Percentiles rank a stretch among this genome's conserved stretches.
Evolutionary conservation across 306 rosid species (phyloP).

Genomic region (Myrica gale): DNA sequence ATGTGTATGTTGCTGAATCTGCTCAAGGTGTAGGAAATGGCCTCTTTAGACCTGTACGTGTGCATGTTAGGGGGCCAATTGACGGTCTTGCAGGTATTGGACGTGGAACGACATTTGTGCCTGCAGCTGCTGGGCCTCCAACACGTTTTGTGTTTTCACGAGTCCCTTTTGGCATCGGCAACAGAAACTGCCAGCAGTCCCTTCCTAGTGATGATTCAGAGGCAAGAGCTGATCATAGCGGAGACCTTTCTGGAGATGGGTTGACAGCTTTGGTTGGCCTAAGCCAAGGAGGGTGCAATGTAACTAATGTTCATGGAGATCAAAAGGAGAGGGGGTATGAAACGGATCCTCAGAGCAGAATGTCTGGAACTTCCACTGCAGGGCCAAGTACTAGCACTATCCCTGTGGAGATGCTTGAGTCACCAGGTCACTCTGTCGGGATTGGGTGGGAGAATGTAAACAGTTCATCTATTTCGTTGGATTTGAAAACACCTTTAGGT

Average conservation of each 20-base stretch:
- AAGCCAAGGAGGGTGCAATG: conserved; percentile 71
- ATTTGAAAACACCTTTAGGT: conserved; percentile 90
- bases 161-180: conserved; percentile 82
- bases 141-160: conserved; percentile 96
- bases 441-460: conserved; percentile 79
- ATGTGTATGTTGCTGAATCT: conserved; percentile 78
- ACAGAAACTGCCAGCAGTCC: conserved; percentile 77
- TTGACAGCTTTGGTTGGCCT: conserved; percentile 93
- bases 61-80: conserved; percentile 85
- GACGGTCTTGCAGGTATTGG: conserved; percentile 99
- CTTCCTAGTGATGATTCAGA: conserved; percentile 94
- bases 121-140: conserved; percentile 78
- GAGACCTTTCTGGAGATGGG: conserved; percentile 87
- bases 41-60: conserved; percentile 71
- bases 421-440: conserved; percentile 69
- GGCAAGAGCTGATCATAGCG: conserved; percentile 69
- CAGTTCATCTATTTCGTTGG: conserved; percentile 80
- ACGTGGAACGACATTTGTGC: conserved; percentile 87
- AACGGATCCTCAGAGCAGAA: conserved; percentile 65
- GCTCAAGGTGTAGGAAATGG: conserved; percentile 74
- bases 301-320: conserved; percentile 59
- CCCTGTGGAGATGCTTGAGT: conserved; percentile 76
- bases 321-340: conserved; percentile 72
- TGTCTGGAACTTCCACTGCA: conserved; percentile 56
- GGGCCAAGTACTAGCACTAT: conserved; percentile 73